phyloP scores from a whole-genome alignment of 2,329 filamentous ascomycete species.

The Penicillium sp. region DNA sequence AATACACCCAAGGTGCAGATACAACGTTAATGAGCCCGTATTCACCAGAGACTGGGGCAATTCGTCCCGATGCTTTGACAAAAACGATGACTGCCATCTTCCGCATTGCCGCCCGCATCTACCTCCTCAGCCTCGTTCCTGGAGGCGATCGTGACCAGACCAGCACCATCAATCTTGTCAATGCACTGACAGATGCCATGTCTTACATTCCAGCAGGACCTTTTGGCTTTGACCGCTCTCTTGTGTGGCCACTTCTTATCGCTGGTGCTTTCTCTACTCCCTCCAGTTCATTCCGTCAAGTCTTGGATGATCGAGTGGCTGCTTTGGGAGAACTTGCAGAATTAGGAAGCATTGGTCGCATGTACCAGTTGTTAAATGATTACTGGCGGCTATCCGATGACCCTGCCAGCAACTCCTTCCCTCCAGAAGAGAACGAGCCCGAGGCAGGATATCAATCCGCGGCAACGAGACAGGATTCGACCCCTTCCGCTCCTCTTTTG shows the following conservation, averaged over 20 bases:
- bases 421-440: not conserved
- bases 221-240: constrained; percentile 75
- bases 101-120: constrained; percentile 84
- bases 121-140: constrained; percentile 89
- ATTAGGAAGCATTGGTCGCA: constrained; percentile 77
- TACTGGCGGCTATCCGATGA: constrained; percentile 71
- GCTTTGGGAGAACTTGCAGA: constrained; percentile 67
- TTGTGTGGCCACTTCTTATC: constrained; percentile 88
- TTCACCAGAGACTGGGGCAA: constrained; percentile 54
- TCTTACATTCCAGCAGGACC: constrained; percentile 73
- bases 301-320: constrained; percentile 66
- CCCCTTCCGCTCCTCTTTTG: not conserved
- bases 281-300: constrained; percentile 63
- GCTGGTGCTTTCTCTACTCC: constrained; percentile 69
- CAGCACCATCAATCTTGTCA: constrained; percentile 66
- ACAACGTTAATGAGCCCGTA: constrained; percentile 53
- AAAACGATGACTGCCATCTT: constrained; percentile 85
- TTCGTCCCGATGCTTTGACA: constrained; percentile 73
- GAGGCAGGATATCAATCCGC: not conserved
- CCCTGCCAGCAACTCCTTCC: constrained; percentile 19
- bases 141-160: constrained; percentile 68
- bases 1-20: constrained; percentile 63
- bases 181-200: constrained; percentile 67
- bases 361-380: constrained; percentile 68
- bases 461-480: not conserved